These are phyloP conservation scores for Amanita brunnescens DNA, from an alignment of 768 basidiomycete species.

Conservation along the genomic window DNA sequence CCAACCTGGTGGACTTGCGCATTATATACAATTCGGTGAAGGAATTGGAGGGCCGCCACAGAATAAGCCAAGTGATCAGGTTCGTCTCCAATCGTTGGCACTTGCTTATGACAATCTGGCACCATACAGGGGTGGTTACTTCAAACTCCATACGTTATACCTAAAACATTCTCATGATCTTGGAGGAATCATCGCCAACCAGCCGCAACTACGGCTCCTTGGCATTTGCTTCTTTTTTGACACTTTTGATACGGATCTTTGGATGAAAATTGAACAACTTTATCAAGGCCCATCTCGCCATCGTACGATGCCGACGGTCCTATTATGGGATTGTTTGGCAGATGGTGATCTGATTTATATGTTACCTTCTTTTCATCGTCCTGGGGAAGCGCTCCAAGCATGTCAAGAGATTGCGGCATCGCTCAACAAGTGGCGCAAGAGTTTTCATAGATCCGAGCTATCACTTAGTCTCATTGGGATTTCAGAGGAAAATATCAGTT, in stretches of 20 bases:
- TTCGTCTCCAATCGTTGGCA: background rate
- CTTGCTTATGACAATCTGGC: background rate
- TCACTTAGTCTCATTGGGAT: background rate
- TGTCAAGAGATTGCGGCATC: background rate
- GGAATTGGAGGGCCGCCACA: background rate
- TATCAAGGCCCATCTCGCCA: background rate
- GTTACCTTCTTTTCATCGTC: background rate
- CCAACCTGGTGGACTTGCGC: background rate
- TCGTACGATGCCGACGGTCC: background rate
- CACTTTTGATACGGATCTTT: too few relatives aligned
- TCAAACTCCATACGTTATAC: background rate
- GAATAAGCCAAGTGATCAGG: background rate
- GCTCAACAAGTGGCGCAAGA: background rate
- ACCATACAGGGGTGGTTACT: background rate
- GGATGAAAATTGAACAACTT: background rate
- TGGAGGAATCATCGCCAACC: background rate
- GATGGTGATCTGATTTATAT: background rate
- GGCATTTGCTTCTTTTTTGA: background rate
- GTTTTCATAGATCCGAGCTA: background rate
- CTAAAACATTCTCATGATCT: background rate
- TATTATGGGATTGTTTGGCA: background rate
- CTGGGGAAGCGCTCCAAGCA: background rate
- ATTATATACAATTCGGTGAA: background rate
- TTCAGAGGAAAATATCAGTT: background rate
- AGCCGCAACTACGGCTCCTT: background rate